Evolutionary conservation across 2,329 filamentous ascomycete genomes (phyloP).

Genomic region (Ophiostoma perfectum): DNA sequence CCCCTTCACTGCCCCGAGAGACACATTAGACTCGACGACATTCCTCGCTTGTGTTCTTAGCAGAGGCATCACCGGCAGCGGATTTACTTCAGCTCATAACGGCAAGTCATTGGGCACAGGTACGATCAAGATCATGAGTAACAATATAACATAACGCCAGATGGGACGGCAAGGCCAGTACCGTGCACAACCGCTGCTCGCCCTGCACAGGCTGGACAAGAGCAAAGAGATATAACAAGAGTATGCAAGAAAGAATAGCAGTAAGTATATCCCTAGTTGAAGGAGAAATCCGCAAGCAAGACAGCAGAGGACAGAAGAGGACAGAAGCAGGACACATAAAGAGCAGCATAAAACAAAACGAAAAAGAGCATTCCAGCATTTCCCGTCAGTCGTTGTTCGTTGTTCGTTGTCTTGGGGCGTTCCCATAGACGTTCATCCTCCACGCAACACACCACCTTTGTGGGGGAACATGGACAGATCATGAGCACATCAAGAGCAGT

Average conservation of each 20-base stretch:
- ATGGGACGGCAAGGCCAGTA: neutral
- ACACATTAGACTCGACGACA: too few species aligned
- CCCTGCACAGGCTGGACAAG: neutral
- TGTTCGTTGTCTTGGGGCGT: slow-evolving; percentile 17
- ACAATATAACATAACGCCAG: neutral
- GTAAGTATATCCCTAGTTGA: neutral
- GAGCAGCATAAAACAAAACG: neutral
- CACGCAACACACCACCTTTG: neutral
- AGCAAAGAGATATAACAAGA: neutral
- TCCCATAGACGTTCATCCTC: slow-evolving; percentile 9
- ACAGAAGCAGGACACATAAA: neutral
- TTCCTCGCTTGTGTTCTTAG: too few species aligned
- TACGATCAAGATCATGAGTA: neutral
- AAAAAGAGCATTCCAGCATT: slow-evolving; percentile 15
- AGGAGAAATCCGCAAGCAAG: neutral
- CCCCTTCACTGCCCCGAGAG: too few species aligned
- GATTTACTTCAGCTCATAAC: too few species aligned
- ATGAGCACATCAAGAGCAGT: neutral
- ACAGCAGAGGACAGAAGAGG: neutral
- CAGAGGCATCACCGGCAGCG: too few species aligned
- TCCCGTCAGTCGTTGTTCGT: neutral
- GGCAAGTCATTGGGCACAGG: neutral
- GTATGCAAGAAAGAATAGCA: slow-evolving; percentile 9
- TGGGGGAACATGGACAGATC: neutral
- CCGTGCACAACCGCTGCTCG: slow-evolving; percentile 1